A percentile compares a stretch with the other conserved stretches of the same genome.
Conservation (phyloP, 2,329 filamentous ascomycete species). For the Tolypocladium inflatum region DNA sequence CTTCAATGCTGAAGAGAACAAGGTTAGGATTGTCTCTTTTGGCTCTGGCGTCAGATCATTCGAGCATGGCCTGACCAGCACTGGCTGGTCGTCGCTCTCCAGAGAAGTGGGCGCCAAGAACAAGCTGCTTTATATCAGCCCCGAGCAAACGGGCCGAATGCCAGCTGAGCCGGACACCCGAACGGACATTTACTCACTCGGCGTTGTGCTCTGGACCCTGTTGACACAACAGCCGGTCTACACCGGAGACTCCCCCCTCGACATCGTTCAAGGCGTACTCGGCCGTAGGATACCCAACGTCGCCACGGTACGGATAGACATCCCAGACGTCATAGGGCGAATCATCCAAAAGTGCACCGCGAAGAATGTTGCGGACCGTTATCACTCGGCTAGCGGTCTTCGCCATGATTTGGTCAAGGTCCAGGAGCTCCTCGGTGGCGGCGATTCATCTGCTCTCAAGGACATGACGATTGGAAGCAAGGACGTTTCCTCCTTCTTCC, state of each 20-base stretch:
- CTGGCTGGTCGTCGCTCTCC: constrained; percentile 77
- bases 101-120: constrained; percentile 79
- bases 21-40: constrained; percentile 74
- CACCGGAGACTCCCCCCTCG: constrained; percentile 68
- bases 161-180: constrained; percentile 84
- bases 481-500: constrained; percentile 88
- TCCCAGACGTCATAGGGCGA: constrained; percentile 71
- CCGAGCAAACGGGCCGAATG: constrained; percentile 89
- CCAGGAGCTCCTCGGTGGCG: constrained; percentile 64
- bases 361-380: constrained; percentile 78
- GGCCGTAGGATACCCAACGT: constrained; percentile 69
- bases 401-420: constrained; percentile 72
- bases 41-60: constrained; percentile 82
- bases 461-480: constrained; percentile 70
- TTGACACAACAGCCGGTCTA: constrained; percentile 74
- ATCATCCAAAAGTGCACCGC: constrained; percentile 90
- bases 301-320: constrained; percentile 67
- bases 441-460: constrained; percentile 60
- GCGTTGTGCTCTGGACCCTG: constrained; percentile 81
- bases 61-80: constrained; percentile 77
- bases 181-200: constrained; percentile 89
- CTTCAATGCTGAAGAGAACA: constrained; percentile 60
- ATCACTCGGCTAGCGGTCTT: constrained; percentile 80
- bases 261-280: constrained; percentile 85
- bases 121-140: constrained; percentile 85